A percentile compares a stretch with the other conserved stretches of the same genome.
These are phyloP conservation scores for Globisporangium yorkense DNA, from an alignment of 352 stramenopile species.

Conservation along the genomic window DNA sequence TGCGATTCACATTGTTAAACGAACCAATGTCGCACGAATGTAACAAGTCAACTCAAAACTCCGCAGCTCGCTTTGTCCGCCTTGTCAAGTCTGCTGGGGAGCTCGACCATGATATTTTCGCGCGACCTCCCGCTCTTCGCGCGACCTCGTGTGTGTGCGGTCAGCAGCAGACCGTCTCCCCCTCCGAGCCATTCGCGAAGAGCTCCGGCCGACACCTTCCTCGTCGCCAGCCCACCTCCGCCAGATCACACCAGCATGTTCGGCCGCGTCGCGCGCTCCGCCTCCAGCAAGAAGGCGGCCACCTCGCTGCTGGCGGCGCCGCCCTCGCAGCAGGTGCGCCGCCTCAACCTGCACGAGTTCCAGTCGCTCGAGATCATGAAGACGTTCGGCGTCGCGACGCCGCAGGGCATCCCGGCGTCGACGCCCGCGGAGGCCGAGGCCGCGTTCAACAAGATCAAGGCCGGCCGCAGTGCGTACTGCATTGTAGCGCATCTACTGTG, in stretches of 20 bases:
- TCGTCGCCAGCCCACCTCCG: background rate
- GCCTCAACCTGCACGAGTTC: slow-evolving; percentile 94
- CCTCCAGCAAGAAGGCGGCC: slow-evolving; percentile 15
- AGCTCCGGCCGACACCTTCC: background rate
- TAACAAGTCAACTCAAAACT: background rate
- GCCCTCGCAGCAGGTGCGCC: slow-evolving; percentile 65
- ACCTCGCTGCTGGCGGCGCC: slow-evolving; percentile 48
- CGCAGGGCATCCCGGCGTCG: slow-evolving; percentile 58
- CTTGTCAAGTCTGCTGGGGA: background rate
- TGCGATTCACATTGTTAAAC: background rate
- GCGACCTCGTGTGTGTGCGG: background rate
- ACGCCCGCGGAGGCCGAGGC: slow-evolving; percentile 80
- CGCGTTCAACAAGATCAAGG: slow-evolving; percentile 76
- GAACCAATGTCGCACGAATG: background rate
- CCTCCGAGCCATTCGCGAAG: background rate
- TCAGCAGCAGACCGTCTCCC: background rate
- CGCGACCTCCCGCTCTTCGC: background rate
- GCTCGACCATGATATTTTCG: background rate
- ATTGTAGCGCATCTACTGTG: too few species aligned
- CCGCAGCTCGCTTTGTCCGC: background rate
- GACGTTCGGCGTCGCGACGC: slow-evolving; percentile 76
- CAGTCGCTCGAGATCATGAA: slow-evolving; percentile 94
- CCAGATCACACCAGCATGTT: slow-evolving; percentile 45
- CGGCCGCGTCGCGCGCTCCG: slow-evolving; percentile 36
- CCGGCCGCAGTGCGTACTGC: slow-evolving; percentile 46